phyloP scores from a whole-genome alignment of 2,329 filamentous ascomycete species.

The Arthrocladium fulminans region DNA sequence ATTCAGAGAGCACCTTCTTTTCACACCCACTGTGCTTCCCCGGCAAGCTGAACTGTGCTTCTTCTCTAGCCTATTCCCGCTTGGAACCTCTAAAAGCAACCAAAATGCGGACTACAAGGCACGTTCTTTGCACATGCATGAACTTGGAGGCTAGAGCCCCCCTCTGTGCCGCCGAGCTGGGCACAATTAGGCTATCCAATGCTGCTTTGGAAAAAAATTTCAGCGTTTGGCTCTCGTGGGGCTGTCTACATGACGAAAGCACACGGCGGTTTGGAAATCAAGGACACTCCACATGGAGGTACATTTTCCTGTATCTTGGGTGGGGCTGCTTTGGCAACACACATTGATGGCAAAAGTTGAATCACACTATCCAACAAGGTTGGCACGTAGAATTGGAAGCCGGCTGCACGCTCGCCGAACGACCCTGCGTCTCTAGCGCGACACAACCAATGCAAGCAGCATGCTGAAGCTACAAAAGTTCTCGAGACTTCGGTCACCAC shows the following conservation, averaged over 20 bases:
- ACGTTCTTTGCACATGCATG: background rate
- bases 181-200: background rate
- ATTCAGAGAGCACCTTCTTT: background rate
- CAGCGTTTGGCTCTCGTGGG: background rate
- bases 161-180: background rate
- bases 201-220: background rate
- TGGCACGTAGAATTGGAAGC: background rate
- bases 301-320: no score
- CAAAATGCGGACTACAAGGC: background rate
- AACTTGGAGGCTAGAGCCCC: background rate
- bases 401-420: background rate
- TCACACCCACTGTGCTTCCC: background rate
- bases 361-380: background rate
- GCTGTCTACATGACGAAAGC: background rate
- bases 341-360: background rate
- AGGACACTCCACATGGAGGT: no score
- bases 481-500: background rate
- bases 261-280: no score
- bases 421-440: background rate
- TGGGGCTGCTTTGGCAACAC: no score
- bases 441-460: background rate
- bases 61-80: background rate
- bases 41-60: slow-evolving; percentile 1
- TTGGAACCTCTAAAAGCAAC: background rate
- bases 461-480: background rate